These are phyloP conservation scores for Xerocomus minutiporus DNA, from an alignment of 1,284 basidiomycete genomes.

Conservation along the genomic window DNA sequence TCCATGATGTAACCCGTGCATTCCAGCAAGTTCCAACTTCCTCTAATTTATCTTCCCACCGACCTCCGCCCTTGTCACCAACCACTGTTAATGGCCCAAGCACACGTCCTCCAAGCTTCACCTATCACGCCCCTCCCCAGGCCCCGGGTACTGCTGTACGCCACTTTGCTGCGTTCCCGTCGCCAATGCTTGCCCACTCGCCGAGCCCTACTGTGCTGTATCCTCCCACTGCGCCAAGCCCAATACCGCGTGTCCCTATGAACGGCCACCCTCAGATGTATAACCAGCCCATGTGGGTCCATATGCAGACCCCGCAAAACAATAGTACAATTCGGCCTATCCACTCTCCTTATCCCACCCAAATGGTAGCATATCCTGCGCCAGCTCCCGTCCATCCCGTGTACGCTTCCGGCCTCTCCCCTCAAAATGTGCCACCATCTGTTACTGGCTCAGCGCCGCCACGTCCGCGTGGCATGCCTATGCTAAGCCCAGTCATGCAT, in stretches of 20 bases:
- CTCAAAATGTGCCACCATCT: constrained; percentile 38
- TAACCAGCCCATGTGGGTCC: constrained; percentile 63
- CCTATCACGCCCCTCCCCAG: constrained; percentile 35
- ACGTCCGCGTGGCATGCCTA: constrained; percentile 42
- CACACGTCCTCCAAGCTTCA: constrained; percentile 38
- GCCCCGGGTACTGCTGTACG: constrained; percentile 44
- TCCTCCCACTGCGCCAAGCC: constrained; percentile 54
- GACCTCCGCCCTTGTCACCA: constrained; percentile 44
- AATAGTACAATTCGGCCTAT: constrained; percentile 53
- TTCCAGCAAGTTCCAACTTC: constrained; percentile 74
- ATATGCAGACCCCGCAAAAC: constrained; percentile 45
- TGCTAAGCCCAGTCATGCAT: constrained; percentile 68
- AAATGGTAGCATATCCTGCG: constrained; percentile 59
- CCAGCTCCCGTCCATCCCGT: constrained; percentile 44
- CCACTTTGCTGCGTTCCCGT: constrained; percentile 53
- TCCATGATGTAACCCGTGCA: constrained; percentile 73
- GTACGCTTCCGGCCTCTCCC: constrained; percentile 47
- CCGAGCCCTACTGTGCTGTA: constrained; percentile 62
- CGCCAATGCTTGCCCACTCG: constrained; percentile 66
- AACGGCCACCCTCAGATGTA: constrained; percentile 59
- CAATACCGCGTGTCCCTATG: constrained; percentile 57
- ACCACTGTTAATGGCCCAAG: constrained; percentile 44
- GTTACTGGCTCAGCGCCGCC: constrained; percentile 44
- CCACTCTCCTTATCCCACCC: constrained; percentile 58
- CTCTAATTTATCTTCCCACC: constrained; percentile 40